A percentile compares a stretch with the other conserved stretches of the same genome.
These are phyloP conservation scores for Leccinum subrobustum DNA, from an alignment of 1,284 basidiomycete species.

Conservation along the genomic window DNA sequence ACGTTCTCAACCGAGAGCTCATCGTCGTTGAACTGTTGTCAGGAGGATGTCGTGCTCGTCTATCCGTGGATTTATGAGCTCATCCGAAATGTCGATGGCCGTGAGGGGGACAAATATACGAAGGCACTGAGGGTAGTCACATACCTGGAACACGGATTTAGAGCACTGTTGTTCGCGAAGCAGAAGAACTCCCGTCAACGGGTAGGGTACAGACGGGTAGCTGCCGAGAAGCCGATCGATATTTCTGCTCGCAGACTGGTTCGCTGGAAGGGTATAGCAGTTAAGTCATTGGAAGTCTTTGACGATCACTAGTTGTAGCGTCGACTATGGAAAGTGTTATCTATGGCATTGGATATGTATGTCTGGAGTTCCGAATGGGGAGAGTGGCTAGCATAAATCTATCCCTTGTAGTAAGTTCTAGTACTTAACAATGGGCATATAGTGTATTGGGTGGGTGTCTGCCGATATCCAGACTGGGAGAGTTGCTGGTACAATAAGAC, in stretches of 20 bases:
- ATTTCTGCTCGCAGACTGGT: background rate
- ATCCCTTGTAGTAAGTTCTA: too few relatives aligned
- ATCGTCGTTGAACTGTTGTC: too few relatives aligned
- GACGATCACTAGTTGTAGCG: background rate
- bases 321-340: background rate
- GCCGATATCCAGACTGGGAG: background rate
- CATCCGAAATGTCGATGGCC: too few relatives aligned
- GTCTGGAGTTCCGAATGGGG: background rate
- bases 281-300: constrained; percentile 2
- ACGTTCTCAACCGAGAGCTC: too few relatives aligned
- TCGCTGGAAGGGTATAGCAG: constrained; percentile 2
- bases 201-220: constrained; percentile 7
- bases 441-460: background rate
- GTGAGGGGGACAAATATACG: too few relatives aligned
- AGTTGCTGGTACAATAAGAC: background rate
- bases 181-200: background rate
- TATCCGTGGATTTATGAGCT: too few relatives aligned
- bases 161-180: background rate
- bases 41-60: too few relatives aligned
- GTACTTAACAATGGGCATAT: background rate
- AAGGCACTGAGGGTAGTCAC: too few relatives aligned
- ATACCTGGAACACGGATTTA: too few relatives aligned
- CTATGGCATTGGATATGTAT: background rate
- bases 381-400: too few relatives aligned
- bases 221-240: background rate